phyloP scores from a whole-genome alignment of 1,139 yeast genomes.

The Yamadazyma siamensis region DNA sequence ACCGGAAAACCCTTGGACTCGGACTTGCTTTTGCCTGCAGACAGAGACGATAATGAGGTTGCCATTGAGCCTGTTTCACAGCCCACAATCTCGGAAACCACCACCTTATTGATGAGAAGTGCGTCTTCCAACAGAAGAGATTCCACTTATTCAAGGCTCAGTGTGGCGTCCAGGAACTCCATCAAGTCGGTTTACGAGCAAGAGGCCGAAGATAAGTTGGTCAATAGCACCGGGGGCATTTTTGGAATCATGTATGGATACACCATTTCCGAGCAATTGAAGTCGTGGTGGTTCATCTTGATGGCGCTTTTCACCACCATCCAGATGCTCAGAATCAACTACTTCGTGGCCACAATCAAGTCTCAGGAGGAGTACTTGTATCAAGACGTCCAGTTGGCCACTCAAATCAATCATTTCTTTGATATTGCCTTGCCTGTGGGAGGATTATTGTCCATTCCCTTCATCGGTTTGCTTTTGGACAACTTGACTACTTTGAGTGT shows the following conservation, averaged over 20 bases:
- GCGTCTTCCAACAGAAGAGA: constrained; percentile 34
- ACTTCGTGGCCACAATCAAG: constrained; percentile 83
- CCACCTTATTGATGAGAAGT: constrained; percentile 38
- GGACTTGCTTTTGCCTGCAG: constrained; percentile 35
- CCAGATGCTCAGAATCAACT: constrained; percentile 88
- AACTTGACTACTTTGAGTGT: constrained; percentile 63
- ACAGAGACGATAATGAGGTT: constrained; percentile 19
- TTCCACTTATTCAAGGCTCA: constrained; percentile 32
- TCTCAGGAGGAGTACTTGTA: constrained; percentile 74
- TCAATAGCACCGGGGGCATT: constrained; percentile 63
- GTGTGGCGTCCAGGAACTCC: constrained; percentile 28
- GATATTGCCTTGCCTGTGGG: constrained; percentile 87
- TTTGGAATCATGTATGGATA: constrained; percentile 81
- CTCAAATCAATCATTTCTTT: constrained; percentile 64
- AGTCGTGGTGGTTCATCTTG: constrained; percentile 73
- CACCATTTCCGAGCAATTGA: constrained; percentile 59
- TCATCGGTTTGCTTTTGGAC: constrained; percentile 80
- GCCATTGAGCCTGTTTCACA: constrained; percentile 17
- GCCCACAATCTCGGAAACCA: constrained; percentile 42
- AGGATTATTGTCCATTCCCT: constrained; percentile 79
- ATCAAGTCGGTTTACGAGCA: constrained; percentile 62
- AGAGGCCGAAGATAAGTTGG: constrained; percentile 55
- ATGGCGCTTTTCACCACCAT: constrained; percentile 78
- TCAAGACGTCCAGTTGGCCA: constrained; percentile 46
- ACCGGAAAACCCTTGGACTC: constrained; percentile 48